phyloP scores from a whole-genome alignment of 2,329 filamentous ascomycete genomes.

The Hypocrella siamensis region DNA sequence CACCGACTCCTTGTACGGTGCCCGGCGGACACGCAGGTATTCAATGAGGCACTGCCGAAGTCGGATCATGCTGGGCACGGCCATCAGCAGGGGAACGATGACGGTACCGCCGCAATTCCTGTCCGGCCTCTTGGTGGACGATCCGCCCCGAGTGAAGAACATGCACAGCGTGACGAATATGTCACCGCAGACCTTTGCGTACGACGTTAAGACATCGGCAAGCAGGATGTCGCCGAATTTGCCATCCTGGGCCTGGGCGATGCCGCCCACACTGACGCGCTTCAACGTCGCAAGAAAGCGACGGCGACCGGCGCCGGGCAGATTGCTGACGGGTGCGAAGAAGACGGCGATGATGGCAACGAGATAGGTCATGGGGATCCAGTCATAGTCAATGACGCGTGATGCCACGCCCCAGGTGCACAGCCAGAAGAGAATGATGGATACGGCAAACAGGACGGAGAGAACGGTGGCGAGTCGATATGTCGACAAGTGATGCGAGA shows the following conservation, averaged over 20 bases:
- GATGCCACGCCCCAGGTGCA: constrained; percentile 55
- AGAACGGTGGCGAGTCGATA: constrained; percentile 75
- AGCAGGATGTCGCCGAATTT: constrained; percentile 92
- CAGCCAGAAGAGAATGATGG: constrained; percentile 70
- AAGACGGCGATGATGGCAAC: constrained; percentile 56
- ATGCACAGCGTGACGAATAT: constrained; percentile 82
- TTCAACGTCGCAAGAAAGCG: constrained; percentile 62
- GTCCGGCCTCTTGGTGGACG: constrained; percentile 68
- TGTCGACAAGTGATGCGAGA: constrained; percentile 63
- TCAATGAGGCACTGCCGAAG: constrained; percentile 86
- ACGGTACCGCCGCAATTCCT: constrained; percentile 65
- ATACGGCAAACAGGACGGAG: constrained; percentile 52
- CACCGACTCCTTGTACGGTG: constrained; percentile 34
- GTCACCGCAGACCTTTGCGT: constrained; percentile 83
- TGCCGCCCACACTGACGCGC: constrained; percentile 67
- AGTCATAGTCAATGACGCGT: constrained; percentile 63
- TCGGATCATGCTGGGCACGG: constrained; percentile 70
- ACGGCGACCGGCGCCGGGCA: constrained; percentile 54
- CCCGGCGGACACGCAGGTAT: constrained; percentile 53
- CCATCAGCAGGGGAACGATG: constrained; percentile 72
- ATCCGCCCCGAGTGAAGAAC: constrained; percentile 59
- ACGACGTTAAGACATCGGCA: constrained; percentile 87
- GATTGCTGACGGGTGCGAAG: constrained; percentile 52
- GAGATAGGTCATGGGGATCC: constrained; percentile 75
- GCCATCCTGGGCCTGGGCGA: constrained; percentile 74